phyloP scores from a whole-genome alignment of 225 moss, liverwort and hornwort species.

The Takakia lepidozioides region DNA sequence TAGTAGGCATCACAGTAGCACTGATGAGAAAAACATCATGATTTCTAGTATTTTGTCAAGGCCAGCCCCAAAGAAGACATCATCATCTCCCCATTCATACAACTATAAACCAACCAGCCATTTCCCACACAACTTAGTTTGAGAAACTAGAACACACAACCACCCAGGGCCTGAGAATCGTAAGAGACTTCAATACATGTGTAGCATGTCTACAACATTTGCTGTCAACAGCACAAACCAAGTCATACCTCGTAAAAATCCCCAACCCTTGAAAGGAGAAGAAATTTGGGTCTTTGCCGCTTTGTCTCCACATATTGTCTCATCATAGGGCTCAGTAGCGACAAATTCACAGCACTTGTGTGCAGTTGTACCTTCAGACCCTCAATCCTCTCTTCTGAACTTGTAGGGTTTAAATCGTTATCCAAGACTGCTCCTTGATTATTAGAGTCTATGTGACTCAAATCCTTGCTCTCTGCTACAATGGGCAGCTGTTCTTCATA shows the following conservation, averaged over 20 bases:
- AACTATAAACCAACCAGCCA: no score
- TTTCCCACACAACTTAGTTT: no score
- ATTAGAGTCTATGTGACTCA: background rate
- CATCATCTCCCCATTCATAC: no score
- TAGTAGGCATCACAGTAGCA: no score
- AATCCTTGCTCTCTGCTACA: slow-evolving; percentile 8
- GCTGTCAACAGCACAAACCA: no score
- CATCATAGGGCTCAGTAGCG: slow-evolving; percentile 64
- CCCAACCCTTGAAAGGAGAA: slow-evolving; percentile 59
- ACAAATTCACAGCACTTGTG: slow-evolving; percentile 47
- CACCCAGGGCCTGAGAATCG: no score
- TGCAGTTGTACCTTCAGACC: slow-evolving; percentile 22
- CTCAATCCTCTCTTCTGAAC: slow-evolving; percentile 22
- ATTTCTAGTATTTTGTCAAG: no score
- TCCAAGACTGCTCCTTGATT: slow-evolving; percentile 17
- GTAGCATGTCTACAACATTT: no score
- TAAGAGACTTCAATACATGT: no score
- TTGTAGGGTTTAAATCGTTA: slow-evolving; percentile 11
- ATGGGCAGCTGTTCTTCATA: slow-evolving; percentile 33
- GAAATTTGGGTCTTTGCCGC: slow-evolving; percentile 50
- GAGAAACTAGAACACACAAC: no score
- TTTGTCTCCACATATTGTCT: slow-evolving; percentile 73
- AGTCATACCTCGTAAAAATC: slow-evolving; percentile 71
- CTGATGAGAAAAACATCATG: no score
- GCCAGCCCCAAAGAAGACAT: no score